These are phyloP conservation scores for Teratosphaeria gauchensis DNA, from an alignment of 2,329 filamentous ascomycete species.

Conservation along the genomic window DNA sequence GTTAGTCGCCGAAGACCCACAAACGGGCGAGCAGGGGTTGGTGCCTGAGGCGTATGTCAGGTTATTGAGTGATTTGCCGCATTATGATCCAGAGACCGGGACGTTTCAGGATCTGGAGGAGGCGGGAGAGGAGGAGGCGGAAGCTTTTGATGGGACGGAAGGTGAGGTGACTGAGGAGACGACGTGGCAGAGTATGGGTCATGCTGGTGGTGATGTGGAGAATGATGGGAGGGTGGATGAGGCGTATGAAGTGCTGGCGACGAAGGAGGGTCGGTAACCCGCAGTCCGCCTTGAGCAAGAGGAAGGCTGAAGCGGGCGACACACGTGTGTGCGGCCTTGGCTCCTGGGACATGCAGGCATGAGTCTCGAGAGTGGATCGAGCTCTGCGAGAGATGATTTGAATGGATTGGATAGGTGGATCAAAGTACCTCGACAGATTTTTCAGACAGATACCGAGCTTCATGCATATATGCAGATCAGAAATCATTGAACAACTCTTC, in stretches of 20 bases:
- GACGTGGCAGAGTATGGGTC: neutral
- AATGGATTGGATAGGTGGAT: too few species aligned
- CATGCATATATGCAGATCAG: too few species aligned
- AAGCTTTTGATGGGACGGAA: neutral
- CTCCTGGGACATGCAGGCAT: too few species aligned
- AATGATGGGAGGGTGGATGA: conserved; percentile 1
- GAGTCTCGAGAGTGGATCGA: too few species aligned
- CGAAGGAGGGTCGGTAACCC: neutral
- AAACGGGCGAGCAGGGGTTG: conserved; percentile 83
- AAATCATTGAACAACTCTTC: too few species aligned
- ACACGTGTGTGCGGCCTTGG: too few species aligned
- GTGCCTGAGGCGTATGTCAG: conserved; percentile 96
- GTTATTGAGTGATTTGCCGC: conserved; percentile 83
- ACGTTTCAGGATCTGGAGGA: conserved; percentile 46
- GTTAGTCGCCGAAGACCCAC: conserved; percentile 93
- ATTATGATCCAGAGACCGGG: conserved; percentile 72
- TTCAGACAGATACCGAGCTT: too few species aligned
- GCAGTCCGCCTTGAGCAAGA: conserved; percentile 2
- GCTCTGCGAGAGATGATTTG: too few species aligned
- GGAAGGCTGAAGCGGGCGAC: too few species aligned
- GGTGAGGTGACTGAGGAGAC: neutral
- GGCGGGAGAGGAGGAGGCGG: neutral
- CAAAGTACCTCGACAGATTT: too few species aligned
- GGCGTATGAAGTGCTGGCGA: neutral
- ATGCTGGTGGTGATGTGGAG: neutral